phyloP scores from a whole-genome alignment of 352 stramenopile species.

The Globisporangium lucens region DNA sequence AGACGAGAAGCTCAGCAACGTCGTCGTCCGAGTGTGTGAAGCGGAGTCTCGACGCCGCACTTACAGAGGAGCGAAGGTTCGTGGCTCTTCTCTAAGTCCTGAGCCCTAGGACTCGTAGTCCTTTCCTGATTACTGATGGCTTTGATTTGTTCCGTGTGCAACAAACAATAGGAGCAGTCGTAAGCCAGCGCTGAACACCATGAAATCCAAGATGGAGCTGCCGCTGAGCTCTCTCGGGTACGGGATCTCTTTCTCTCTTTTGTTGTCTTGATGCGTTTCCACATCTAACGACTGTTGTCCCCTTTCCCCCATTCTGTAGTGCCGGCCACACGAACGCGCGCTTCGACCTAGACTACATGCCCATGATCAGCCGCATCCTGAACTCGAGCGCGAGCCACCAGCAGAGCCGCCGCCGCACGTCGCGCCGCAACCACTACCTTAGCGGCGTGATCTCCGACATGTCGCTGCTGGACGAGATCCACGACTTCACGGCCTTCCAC shows the following conservation, averaged over 20 bases:
- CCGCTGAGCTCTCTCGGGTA: conserved; percentile 41
- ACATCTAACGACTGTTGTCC: not conserved
- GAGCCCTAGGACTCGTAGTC: not conserved
- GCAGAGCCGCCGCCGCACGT: conserved; percentile 58
- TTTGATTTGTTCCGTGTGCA: not conserved
- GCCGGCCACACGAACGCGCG: conserved; percentile 31
- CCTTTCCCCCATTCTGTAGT: conserved; percentile 11
- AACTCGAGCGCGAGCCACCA: conserved; percentile 43
- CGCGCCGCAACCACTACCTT: conserved; percentile 75
- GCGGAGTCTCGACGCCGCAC: conserved; percentile 29
- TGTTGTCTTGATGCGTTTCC: not conserved
- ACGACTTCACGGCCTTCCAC: conserved; percentile 40
- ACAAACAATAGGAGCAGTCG: conserved; percentile 15
- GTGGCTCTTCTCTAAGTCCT: not conserved
- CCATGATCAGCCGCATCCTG: conserved; percentile 56
- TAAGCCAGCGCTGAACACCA: conserved; percentile 2
- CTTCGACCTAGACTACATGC: conserved; percentile 70
- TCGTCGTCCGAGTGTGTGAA: conserved; percentile 22
- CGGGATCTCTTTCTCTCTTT: conserved; percentile 9
- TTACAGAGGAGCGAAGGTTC: conserved; percentile 19
- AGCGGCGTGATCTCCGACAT: conserved; percentile 71
- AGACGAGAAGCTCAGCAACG: conserved; percentile 11
- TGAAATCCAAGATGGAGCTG: conserved; percentile 48
- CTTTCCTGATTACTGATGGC: not conserved
- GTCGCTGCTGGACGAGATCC: conserved; percentile 56